A percentile compares a stretch with the other conserved stretches of the same genome.
Evolutionary conservation across 192 early-diverging fungal genomes (phyloP).

Genomic region (Dissophora ornata): DNA sequence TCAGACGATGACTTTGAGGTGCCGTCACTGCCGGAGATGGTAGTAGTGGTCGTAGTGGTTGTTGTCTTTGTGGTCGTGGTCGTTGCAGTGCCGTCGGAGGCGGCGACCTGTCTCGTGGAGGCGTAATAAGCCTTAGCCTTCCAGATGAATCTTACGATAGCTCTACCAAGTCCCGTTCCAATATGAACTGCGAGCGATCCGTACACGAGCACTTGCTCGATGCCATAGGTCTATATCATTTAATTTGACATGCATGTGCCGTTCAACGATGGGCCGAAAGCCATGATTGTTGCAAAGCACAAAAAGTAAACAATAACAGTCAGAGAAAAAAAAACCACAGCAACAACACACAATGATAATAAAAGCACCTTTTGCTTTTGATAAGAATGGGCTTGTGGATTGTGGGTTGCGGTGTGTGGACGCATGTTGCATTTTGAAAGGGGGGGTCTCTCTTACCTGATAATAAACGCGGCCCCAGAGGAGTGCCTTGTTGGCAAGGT

Average conservation of each 20-base stretch:
- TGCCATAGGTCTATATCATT: constrained; percentile 18
- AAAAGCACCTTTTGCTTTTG: too few relatives aligned
- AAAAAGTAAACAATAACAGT: background rate
- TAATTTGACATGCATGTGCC: too few relatives aligned
- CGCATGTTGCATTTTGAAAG: too few relatives aligned
- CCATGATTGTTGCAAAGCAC: background rate
- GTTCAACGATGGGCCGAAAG: too few relatives aligned
- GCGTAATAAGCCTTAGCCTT: constrained; percentile 30
- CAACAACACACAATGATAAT: constrained; percentile 54
- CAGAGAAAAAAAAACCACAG: background rate
- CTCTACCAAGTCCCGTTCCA: constrained; percentile 28
- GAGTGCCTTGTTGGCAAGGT: constrained; percentile 55
- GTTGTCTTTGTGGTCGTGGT: constrained; percentile 5
- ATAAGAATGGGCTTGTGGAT: too few relatives aligned
- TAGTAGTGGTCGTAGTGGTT: constrained; percentile 40
- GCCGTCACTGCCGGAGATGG: constrained; percentile 16
- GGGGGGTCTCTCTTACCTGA: too few relatives aligned
- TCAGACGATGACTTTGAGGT: constrained; percentile 7
- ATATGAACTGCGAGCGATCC: constrained; percentile 51
- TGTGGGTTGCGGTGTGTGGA: too few relatives aligned
- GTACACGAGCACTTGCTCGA: constrained; percentile 56
- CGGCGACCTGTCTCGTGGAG: background rate
- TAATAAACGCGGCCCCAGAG: constrained; percentile 60
- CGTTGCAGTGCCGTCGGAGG: constrained; percentile 9
- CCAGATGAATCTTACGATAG: constrained; percentile 46